Percentiles rank a stretch among this genome's conserved stretches.
Evolutionary conservation across 2,329 filamentous ascomycete species (phyloP).

Genomic region (Botrytis squamosa): DNA sequence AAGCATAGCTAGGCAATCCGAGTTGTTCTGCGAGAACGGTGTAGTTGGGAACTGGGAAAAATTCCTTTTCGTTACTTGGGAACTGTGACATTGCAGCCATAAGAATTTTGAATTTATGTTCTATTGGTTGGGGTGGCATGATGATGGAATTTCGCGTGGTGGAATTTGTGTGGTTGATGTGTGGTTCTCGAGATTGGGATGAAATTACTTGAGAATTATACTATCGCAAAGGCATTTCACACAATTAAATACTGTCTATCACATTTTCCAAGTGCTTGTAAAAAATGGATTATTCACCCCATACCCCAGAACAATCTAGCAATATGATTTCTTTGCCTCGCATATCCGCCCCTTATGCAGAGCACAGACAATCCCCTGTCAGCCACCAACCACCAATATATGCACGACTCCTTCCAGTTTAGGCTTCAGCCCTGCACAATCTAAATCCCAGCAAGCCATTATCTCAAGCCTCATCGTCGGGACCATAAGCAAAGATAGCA

Average conservation of each 20-base stretch:
- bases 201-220: background rate
- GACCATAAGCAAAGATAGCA: background rate
- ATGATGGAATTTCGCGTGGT: background rate
- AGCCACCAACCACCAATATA: constrained; percentile 1
- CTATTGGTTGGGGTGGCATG: background rate
- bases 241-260: background rate
- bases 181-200: background rate
- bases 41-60: background rate
- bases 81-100: background rate
- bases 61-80: background rate
- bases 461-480: background rate
- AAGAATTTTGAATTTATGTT: background rate
- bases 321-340: background rate
- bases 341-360: constrained; percentile 9
- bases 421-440: constrained; percentile 10
- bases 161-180: background rate
- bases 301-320: background rate
- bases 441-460: background rate
- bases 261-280: background rate
- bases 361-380: background rate
- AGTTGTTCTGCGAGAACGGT: background rate
- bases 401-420: background rate
- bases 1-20: background rate
- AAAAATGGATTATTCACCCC: background rate
- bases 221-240: background rate